These are phyloP conservation scores for Paratrypanosoma confusum DNA, from an alignment of 208 protist genomes.

Conservation along the genomic window DNA sequence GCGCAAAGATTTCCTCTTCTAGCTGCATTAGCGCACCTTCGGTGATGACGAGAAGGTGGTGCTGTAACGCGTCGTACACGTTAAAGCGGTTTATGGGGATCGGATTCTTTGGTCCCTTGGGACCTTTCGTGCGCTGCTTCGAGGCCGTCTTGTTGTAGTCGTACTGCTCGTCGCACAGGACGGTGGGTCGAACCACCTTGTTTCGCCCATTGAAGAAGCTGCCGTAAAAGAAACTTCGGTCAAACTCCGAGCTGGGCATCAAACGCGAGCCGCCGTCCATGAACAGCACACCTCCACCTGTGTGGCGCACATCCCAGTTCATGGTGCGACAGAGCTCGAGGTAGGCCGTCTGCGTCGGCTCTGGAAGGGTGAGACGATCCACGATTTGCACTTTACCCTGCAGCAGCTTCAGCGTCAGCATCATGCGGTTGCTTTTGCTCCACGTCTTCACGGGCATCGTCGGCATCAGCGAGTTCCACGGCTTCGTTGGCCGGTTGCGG, in stretches of 20 bases:
- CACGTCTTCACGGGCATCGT: constrained; percentile 79
- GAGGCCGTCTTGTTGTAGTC: constrained; percentile 72
- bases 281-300: constrained; percentile 78
- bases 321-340: constrained; percentile 70
- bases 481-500: constrained; percentile 65
- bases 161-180: constrained; percentile 81
- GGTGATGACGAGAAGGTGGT: constrained; percentile 79
- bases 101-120: constrained; percentile 86
- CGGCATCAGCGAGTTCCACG: constrained; percentile 88
- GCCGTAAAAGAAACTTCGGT: constrained; percentile 83
- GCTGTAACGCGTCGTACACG: constrained; percentile 74
- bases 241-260: constrained; percentile 75
- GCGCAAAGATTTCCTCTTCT: constrained; percentile 76
- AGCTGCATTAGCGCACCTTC: constrained; percentile 82
- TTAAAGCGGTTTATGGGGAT: constrained; percentile 89
- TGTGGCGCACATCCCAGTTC: constrained; percentile 85
- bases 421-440: constrained; percentile 83
- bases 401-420: constrained; percentile 80
- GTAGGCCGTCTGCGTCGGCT: constrained; percentile 77
- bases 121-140: constrained; percentile 61
- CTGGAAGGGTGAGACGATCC: constrained; percentile 53
- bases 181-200: constrained; percentile 79
- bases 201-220: constrained; percentile 87
- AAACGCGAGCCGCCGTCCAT: constrained; percentile 86
- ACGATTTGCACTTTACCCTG: constrained; percentile 84